phyloP scores from a whole-genome alignment of 768 basidiomycete species.

The Phaeotremella fagi region DNA sequence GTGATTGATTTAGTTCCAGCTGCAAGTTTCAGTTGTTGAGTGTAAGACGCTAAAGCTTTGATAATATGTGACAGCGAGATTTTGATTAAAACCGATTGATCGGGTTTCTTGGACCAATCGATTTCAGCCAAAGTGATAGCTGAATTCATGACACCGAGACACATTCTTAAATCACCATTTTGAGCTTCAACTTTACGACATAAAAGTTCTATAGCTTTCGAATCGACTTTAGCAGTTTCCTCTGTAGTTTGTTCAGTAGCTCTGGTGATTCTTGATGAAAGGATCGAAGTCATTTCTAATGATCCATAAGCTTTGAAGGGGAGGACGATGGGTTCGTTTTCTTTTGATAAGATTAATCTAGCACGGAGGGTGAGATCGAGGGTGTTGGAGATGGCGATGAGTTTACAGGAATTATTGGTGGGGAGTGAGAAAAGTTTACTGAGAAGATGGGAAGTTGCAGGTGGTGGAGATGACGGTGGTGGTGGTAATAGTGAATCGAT shows the following conservation, averaged over 20 bases:
- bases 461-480: constrained; percentile 27
- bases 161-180: constrained; percentile 49
- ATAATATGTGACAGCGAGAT: constrained; percentile 43
- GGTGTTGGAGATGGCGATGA: constrained; percentile 49
- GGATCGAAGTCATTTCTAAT: constrained; percentile 43
- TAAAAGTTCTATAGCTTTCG: constrained; percentile 47
- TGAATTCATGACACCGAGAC: constrained; percentile 40
- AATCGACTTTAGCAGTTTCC: constrained; percentile 36
- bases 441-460: constrained; percentile 41
- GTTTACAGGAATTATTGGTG: constrained; percentile 26
- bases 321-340: constrained; percentile 37
- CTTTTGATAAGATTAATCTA: constrained; percentile 36
- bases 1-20: constrained; percentile 27
- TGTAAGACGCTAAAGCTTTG: constrained; percentile 44
- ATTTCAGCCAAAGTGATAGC: constrained; percentile 44
- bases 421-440: constrained; percentile 46
- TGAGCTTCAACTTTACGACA: constrained; percentile 47
- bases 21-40: constrained; percentile 39
- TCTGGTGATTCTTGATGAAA: constrained; percentile 38
- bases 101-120: constrained; percentile 43
- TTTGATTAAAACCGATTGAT: constrained; percentile 16
- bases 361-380: constrained; percentile 48
- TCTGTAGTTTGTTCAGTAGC: background rate
- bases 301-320: constrained; percentile 47
- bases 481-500: constrained; percentile 47